phyloP scores from a whole-genome alignment of 352 stramenopile genomes.

The Globisporangium cylindrosporum region DNA sequence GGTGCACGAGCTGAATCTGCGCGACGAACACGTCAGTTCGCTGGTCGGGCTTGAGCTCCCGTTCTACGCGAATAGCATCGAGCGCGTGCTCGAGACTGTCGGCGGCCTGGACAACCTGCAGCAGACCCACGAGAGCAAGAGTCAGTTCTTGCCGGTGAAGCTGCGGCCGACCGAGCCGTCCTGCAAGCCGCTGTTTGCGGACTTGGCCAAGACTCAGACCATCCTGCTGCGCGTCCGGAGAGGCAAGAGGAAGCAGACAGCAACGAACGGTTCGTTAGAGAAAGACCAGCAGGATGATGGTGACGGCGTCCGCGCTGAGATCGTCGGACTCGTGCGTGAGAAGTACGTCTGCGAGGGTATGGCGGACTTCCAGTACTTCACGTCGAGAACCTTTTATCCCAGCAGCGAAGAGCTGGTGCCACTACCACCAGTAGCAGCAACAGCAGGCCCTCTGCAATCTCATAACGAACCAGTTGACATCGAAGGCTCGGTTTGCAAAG shows the following conservation, averaged over 20 bases:
- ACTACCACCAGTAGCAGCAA: conserved; percentile 1
- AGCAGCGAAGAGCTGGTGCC: neutral
- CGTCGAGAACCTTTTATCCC: conserved; percentile 54
- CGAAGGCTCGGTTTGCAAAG: conserved; percentile 33
- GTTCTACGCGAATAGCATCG: conserved; percentile 48
- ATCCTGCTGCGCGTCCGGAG: conserved; percentile 58
- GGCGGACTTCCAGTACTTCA: conserved; percentile 86
- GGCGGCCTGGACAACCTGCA: conserved; percentile 55
- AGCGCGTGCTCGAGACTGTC: conserved; percentile 53
- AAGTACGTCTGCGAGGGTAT: conserved; percentile 87
- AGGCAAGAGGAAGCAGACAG: conserved; percentile 22
- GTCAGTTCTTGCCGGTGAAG: conserved; percentile 76
- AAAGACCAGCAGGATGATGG: conserved; percentile 1
- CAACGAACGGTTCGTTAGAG: neutral
- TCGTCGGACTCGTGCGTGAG: conserved; percentile 65
- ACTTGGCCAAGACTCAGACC: conserved; percentile 80
- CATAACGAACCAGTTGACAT: neutral
- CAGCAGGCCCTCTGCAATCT: conserved; percentile 4
- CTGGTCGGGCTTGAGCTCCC: conserved; percentile 68
- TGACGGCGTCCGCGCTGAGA: conserved; percentile 27
- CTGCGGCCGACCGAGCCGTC: conserved; percentile 70
- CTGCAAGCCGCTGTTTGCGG: conserved; percentile 80
- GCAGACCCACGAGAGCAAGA: conserved; percentile 67
- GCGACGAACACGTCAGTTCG: conserved; percentile 28
- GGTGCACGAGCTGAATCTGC: conserved; percentile 28